Evolutionary conservation across 768 basidiomycete genomes (phyloP).

Genomic region (Leccinum pellstonianum): DNA sequence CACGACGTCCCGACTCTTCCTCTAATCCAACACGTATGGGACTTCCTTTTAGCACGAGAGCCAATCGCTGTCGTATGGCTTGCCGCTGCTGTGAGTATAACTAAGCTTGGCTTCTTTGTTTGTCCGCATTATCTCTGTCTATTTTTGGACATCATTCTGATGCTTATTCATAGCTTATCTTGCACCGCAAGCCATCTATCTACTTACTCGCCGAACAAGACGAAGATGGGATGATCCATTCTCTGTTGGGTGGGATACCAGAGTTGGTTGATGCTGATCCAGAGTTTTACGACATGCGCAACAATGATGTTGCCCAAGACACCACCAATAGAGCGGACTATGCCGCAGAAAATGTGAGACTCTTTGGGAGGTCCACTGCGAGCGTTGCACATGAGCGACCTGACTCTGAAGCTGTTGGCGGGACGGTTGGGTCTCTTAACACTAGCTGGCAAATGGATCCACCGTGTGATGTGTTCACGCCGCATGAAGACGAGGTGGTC

Average conservation of each 20-base stretch:
- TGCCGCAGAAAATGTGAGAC: background rate
- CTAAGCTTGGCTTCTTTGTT: background rate
- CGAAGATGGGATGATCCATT: conserved; percentile 83
- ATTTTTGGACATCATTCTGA: background rate
- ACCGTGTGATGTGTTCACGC: background rate
- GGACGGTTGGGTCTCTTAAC: background rate
- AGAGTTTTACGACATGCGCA: background rate
- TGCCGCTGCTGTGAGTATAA: conserved; percentile 65
- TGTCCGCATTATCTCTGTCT: background rate
- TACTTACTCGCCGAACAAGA: conserved; percentile 59
- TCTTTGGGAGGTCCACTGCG: background rate
- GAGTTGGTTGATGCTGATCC: conserved; percentile 36
- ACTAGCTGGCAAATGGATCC: background rate
- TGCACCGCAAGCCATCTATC: conserved; percentile 71
- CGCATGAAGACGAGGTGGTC: background rate
- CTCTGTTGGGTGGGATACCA: conserved; percentile 64
- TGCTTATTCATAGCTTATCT: conserved; percentile 46
- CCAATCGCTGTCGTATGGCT: conserved; percentile 83
- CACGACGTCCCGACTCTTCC: conserved; percentile 90
- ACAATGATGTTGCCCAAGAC: background rate
- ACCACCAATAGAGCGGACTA: background rate
- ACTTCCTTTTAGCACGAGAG: conserved; percentile 81
- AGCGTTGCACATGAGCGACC: background rate
- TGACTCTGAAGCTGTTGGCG: background rate
- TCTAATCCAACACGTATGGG: conserved; percentile 89